These are phyloP conservation scores for Metarhizium robertsii DNA, from an alignment of 2,329 filamentous ascomycete genomes.

Conservation along the genomic window DNA sequence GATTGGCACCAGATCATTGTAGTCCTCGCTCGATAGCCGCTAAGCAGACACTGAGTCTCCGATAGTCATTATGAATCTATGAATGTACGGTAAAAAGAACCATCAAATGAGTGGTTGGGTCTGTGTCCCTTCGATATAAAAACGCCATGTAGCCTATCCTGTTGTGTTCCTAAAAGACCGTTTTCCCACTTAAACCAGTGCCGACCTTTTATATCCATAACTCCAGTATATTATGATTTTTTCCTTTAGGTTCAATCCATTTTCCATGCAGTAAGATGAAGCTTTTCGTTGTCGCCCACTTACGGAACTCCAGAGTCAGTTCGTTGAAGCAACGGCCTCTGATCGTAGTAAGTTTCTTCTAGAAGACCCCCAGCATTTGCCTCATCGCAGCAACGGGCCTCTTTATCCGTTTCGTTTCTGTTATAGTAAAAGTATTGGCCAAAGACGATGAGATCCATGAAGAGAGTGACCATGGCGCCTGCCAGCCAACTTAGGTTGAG, in stretches of 20 bases:
- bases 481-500: slow-evolving; percentile 88
- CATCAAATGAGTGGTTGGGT: neutral
- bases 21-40: no score
- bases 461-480: slow-evolving; percentile 78
- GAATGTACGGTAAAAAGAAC: neutral
- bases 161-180: neutral
- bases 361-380: slow-evolving; percentile 14
- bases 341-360: slow-evolving; percentile 24
- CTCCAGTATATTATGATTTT: neutral
- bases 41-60: slow-evolving; percentile 10
- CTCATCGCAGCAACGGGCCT: slow-evolving; percentile 16
- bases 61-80: neutral
- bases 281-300: neutral
- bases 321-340: slow-evolving; percentile 27
- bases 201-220: no score
- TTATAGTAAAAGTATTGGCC: slow-evolving; percentile 83
- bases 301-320: slow-evolving; percentile 15
- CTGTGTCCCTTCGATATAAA: neutral
- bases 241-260: neutral
- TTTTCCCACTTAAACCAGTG: neutral
- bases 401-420: slow-evolving; percentile 19
- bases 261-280: neutral
- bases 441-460: slow-evolving; percentile 81
- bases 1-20: no score
- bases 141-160: neutral